Conservation (phyloP, 2,329 filamentous ascomycete genomes). For the Akanthomyces dipterigenus region DNA sequence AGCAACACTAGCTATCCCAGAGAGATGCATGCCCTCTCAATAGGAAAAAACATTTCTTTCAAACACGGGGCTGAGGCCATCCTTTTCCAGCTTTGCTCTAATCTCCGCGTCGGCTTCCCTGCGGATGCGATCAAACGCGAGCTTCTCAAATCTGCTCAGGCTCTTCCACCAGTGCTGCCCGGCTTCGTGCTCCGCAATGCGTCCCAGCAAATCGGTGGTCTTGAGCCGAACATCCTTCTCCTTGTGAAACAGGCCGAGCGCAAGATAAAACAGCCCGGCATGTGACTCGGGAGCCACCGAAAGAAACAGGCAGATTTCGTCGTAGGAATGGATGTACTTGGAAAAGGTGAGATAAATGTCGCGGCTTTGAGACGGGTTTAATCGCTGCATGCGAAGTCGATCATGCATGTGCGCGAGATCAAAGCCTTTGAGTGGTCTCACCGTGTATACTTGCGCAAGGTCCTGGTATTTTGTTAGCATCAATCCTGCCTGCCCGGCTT, state of each 20-base stretch:
- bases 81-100: constrained; percentile 39
- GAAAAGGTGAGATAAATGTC: constrained; percentile 81
- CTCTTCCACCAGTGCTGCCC: constrained; percentile 89
- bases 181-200: constrained; percentile 79
- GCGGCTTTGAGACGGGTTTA: constrained; percentile 67
- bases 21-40: not conserved
- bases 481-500: not conserved
- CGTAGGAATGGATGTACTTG: constrained; percentile 69
- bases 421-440: constrained; percentile 66
- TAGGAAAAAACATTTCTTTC: constrained; percentile 27
- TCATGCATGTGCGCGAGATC: constrained; percentile 92
- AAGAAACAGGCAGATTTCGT: constrained; percentile 78
- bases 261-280: constrained; percentile 84
- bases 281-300: constrained; percentile 79
- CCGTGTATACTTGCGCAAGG: constrained; percentile 55
- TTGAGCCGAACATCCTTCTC: constrained; percentile 70
- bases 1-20: not conserved
- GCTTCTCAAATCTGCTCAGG: constrained; percentile 79
- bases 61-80: constrained; percentile 31
- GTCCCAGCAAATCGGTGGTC: constrained; percentile 72
- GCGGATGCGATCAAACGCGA: constrained; percentile 75
- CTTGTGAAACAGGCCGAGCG: constrained; percentile 86
- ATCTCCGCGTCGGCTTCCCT: constrained; percentile 54
- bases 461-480: constrained; percentile 41
- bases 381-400: constrained; percentile 73